A percentile compares a stretch with the other conserved stretches of the same genome.
Conservation (phyloP, 257 asterid genomes). For the Solanum phureja region DNA sequence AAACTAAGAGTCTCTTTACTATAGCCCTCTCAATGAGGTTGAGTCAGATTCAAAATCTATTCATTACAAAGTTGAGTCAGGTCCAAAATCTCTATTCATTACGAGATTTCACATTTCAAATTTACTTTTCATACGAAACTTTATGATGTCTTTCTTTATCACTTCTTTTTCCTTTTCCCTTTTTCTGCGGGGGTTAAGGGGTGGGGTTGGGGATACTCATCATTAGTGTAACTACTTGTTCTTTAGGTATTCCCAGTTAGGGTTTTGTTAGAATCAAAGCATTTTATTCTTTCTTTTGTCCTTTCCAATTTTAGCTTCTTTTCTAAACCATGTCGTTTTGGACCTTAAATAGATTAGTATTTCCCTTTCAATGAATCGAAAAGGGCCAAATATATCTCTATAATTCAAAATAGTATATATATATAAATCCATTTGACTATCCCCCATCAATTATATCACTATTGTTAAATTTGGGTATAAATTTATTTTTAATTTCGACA, state of each 20-base stretch:
- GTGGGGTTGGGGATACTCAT: background rate
- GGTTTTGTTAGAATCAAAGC: background rate
- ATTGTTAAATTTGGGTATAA: background rate
- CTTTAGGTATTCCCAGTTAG: background rate
- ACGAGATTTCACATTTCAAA: background rate
- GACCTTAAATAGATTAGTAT: background rate
- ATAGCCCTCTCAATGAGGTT: too few species aligned
- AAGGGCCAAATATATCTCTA: background rate
- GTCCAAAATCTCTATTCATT: too few species aligned
- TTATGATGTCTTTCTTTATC: background rate
- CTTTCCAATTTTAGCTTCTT: background rate
- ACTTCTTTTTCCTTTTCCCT: background rate
- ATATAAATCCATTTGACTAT: background rate
- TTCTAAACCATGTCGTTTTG: background rate
- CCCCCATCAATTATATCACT: background rate
- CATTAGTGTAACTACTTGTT: background rate
- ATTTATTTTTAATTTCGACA: background rate
- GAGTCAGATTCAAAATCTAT: too few species aligned
- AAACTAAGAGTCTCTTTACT: background rate
- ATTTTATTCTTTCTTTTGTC: background rate
- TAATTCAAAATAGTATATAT: background rate
- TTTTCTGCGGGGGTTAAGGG: background rate
- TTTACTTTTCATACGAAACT: background rate
- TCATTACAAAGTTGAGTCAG: too few species aligned
- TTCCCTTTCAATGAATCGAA: background rate